Evolutionary conservation across 192 early-diverging fungal genomes (phyloP).

Genomic region (Hyaloraphidium curvatum): DNA sequence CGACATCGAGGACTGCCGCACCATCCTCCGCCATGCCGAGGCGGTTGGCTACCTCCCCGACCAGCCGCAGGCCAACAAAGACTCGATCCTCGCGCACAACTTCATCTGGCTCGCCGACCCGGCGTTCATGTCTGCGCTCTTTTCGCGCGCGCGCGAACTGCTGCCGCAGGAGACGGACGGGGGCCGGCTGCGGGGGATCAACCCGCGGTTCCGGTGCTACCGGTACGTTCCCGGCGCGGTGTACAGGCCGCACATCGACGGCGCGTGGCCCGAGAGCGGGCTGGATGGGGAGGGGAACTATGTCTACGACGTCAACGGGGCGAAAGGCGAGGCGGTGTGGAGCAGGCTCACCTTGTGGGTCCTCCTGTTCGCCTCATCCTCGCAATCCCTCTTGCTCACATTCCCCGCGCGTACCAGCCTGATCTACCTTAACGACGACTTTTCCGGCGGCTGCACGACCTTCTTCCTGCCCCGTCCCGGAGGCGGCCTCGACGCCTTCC

Average conservation of each 20-base stretch:
- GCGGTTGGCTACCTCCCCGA: constrained; percentile 41
- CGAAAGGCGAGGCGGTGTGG: too few relatives aligned
- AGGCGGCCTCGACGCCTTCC: constrained; percentile 20
- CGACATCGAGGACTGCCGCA: constrained; percentile 26
- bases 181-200: constrained; percentile 26
- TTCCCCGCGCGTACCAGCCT: too few relatives aligned
- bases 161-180: constrained; percentile 27
- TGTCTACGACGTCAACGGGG: constrained; percentile 41
- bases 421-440: constrained; percentile 26
- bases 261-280: constrained; percentile 41
- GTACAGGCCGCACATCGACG: constrained; percentile 46
- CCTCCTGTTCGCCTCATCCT: too few relatives aligned
- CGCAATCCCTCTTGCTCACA: too few relatives aligned
- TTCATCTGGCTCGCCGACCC: constrained; percentile 47
- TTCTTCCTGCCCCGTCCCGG: constrained; percentile 19
- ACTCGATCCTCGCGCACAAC: constrained; percentile 39
- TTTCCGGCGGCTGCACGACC: constrained; percentile 24
- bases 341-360: too few relatives aligned
- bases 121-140: constrained; percentile 27
- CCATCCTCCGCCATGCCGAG: constrained; percentile 35
- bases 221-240: constrained; percentile 42
- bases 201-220: constrained; percentile 41
- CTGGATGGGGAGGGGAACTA: constrained; percentile 30
- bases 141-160: constrained; percentile 19
- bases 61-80: constrained; percentile 28